Conservation (phyloP, 148 eudicot genomes). For the Vaccinium macrocarpon region DNA sequence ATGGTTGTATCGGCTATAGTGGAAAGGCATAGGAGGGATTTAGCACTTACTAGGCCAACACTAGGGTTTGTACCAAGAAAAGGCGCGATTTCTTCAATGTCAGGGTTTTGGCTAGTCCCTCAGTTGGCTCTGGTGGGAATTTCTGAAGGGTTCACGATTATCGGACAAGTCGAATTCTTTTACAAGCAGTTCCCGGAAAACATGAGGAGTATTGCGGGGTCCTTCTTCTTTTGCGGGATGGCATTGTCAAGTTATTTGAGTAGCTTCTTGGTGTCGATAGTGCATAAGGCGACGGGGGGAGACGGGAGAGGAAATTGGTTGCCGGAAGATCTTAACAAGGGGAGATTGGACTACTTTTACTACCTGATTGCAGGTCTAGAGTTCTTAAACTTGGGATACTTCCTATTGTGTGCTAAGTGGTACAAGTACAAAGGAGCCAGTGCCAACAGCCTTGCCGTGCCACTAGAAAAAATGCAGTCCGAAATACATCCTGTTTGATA, state of each 20-base stretch:
- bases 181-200: slow-evolving; percentile 53
- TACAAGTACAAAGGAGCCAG: slow-evolving; percentile 52
- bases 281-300: slow-evolving; percentile 26
- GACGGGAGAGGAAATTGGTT: slow-evolving; percentile 35
- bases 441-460: neutral
- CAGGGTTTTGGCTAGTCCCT: slow-evolving; percentile 40
- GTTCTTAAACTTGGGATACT: slow-evolving; percentile 41
- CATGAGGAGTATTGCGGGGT: slow-evolving; percentile 53
- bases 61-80: slow-evolving; percentile 24
- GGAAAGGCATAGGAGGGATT: slow-evolving; percentile 23
- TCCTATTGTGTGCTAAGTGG: slow-evolving; percentile 60
- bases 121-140: slow-evolving; percentile 36
- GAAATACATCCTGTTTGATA: slow-evolving; percentile 31
- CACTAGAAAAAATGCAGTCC: slow-evolving; percentile 21
- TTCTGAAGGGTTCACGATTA: slow-evolving; percentile 38
- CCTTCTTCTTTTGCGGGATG: slow-evolving; percentile 54
- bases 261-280: slow-evolving; percentile 44
- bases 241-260: slow-evolving; percentile 54
- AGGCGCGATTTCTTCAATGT: slow-evolving; percentile 32
- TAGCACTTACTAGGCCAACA: slow-evolving; percentile 25
- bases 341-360: slow-evolving; percentile 58
- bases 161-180: slow-evolving; percentile 39
- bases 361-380: slow-evolving; percentile 46
- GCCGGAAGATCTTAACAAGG: slow-evolving; percentile 49
- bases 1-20: slow-evolving; percentile 20